Conservation (phyloP, 179 eudicot genomes). For the Actinidia arguta region DNA sequence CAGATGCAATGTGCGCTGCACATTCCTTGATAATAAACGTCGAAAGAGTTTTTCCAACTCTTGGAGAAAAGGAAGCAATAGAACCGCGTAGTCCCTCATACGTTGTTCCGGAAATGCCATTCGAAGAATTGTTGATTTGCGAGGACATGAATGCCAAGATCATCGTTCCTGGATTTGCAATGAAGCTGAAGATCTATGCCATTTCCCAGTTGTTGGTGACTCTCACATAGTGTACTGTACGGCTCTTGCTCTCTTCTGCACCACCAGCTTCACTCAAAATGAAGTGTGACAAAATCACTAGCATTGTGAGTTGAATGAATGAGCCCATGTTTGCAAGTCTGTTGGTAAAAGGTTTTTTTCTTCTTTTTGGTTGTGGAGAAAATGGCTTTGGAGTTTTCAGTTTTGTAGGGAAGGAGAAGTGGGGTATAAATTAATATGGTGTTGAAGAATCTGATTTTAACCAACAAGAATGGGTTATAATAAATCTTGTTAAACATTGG, state of each 20-base stretch:
- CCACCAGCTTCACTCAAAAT: neutral
- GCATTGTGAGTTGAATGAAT: neutral
- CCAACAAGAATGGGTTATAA: too few species aligned
- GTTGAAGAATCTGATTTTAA: too few species aligned
- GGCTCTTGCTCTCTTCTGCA: neutral
- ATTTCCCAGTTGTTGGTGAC: slow-evolving; percentile 11
- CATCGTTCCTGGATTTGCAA: slow-evolving; percentile 32
- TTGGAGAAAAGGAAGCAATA: slow-evolving; percentile 22
- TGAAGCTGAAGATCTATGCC: slow-evolving; percentile 24
- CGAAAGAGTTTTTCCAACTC: neutral
- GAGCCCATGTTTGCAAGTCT: neutral
- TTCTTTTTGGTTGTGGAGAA: neutral
- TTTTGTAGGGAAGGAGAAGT: neutral
- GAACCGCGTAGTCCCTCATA: slow-evolving; percentile 16
- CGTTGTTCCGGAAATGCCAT: slow-evolving; percentile 19
- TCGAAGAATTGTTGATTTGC: neutral
- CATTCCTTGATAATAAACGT: neutral
- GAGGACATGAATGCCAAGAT: slow-evolving; percentile 21
- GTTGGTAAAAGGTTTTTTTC: neutral
- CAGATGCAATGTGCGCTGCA: neutral
- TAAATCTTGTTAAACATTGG: too few species aligned
- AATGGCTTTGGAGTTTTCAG: neutral
- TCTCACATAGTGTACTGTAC: neutral
- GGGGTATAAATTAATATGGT: too few species aligned
- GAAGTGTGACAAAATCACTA: neutral